Evolutionary conservation across 1,284 basidiomycete species (phyloP), one percentile per base, ranked within the genome.

Genomic region (Takashimella koratensis): DNA sequence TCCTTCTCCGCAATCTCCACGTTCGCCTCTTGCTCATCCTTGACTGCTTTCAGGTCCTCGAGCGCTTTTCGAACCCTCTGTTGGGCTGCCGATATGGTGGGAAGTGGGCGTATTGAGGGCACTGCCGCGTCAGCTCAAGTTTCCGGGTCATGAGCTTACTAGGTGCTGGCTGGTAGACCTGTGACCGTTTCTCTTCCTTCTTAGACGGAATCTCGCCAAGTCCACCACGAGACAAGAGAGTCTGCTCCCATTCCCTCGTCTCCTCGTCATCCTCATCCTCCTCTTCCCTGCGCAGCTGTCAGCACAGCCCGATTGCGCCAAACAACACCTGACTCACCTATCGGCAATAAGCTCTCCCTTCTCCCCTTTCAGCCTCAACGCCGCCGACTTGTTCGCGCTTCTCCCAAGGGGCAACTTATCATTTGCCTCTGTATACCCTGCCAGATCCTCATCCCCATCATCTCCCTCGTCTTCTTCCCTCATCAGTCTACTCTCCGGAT

Each of bases 381-480:
- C 87, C 57, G 91, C 91, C 1, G 78, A 74, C 67, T 88, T 89
- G 55, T 85, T 83, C 0, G 87, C 86, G 61, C 90, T 88, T 73
- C 90, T 91, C 1, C 92, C 90, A 1, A 97, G 75, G 0, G 90
- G 87, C 53, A 97, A 85, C 27, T 87, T 79, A 58, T 93, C 90
- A 68, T 90, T 85, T 0, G 89, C 88, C 59, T 86, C 91, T 0
- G 94, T 96, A 66, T 85, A 96, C 60, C 91, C 89, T 4, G 92
- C 88, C 66, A 85, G 86, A 64, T 94, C 92, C 65, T 96, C 56
- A 52, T 95, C 93, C 0, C 87, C 92, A 64, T 96, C 91, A 1
- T 91, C 93, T 2, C 90, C 73, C 63, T 95, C 90, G 70, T 97
- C 93, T 43, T 96, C 93, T 74, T 97, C 94, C 50, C 93, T 77